Evolutionary conservation across 345 rosid species (phyloP).

Genomic region (Schrenkiella parvula): DNA sequence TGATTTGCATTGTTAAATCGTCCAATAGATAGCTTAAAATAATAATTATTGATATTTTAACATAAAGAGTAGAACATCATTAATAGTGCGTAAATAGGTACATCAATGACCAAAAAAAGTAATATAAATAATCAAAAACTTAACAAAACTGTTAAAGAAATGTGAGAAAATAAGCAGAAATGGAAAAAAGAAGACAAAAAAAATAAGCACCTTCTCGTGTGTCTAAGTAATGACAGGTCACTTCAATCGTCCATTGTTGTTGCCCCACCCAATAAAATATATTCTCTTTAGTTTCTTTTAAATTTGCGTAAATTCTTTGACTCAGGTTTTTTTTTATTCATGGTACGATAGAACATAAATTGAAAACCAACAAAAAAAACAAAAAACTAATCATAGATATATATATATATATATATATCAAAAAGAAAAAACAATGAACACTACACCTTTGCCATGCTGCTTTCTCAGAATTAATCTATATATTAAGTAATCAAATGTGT

Average conservation of each 20-base stretch:
- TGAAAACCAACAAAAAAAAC: neutral
- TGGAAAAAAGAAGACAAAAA: constrained; percentile 14
- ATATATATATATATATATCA: too few relatives aligned
- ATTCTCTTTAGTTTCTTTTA: neutral
- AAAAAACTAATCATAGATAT: neutral
- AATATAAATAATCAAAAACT: neutral
- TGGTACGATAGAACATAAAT: neutral
- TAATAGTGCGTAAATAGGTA: constrained; percentile 6
- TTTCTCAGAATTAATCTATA: neutral
- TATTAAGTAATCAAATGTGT: neutral
- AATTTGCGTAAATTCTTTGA: neutral
- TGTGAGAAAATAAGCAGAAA: neutral
- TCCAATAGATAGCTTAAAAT: neutral
- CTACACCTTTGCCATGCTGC: neutral
- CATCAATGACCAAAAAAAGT: neutral
- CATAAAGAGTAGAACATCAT: neutral
- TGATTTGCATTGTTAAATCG: neutral
- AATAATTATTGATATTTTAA: neutral
- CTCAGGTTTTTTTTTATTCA: neutral
- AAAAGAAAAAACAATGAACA: neutral
- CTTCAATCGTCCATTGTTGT: constrained; percentile 3
- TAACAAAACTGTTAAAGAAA: neutral
- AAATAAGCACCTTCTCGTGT: neutral
- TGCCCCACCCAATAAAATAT: neutral
- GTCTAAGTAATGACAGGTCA: neutral